phyloP scores from a whole-genome alignment of 495 filamentous ascomycete species.

The Cercophora samala region DNA sequence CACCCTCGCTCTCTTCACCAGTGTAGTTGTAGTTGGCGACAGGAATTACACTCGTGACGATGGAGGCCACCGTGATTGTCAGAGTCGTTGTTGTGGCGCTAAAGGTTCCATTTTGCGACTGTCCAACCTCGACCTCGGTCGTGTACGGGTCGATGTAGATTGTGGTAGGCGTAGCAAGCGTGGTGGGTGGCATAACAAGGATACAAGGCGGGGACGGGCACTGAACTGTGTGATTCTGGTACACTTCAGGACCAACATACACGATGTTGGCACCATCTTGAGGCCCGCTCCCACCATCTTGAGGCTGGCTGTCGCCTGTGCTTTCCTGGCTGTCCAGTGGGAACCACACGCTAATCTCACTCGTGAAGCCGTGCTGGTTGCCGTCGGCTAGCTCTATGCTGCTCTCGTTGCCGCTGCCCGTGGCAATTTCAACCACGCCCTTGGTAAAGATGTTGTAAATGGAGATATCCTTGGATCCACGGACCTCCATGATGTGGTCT shows the following conservation, averaged over 20 bases:
- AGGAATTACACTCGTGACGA: not conserved
- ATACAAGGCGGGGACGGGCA: not conserved
- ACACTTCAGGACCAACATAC: not conserved
- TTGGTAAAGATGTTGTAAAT: slow-evolving; percentile 30
- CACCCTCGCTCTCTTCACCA: not conserved
- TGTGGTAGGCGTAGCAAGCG: not conserved
- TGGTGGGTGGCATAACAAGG: not conserved
- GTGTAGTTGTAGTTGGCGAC: not conserved
- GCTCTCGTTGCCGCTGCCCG: slow-evolving; percentile 2
- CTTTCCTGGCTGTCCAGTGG: no score
- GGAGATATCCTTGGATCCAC: slow-evolving; percentile 23
- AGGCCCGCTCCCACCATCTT: no score
- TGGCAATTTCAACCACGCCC: slow-evolving; percentile 20
- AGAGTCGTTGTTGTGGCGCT: not conserved
- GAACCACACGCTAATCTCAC: not conserved
- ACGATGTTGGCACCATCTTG: not conserved
- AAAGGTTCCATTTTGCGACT: not conserved
- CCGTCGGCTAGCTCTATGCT: not conserved
- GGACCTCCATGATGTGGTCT: slow-evolving; percentile 28
- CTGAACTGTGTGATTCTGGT: not conserved
- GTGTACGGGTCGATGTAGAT: slow-evolving; percentile 1
- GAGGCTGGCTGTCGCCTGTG: no score
- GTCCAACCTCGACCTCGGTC: not conserved
- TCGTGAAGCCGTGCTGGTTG: not conserved
- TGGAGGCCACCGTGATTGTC: not conserved